Percentiles rank a stretch among this genome's conserved stretches.
Conservation (phyloP, 371 early-diverging fungal genomes). For the Mortierella sp. region DNA sequence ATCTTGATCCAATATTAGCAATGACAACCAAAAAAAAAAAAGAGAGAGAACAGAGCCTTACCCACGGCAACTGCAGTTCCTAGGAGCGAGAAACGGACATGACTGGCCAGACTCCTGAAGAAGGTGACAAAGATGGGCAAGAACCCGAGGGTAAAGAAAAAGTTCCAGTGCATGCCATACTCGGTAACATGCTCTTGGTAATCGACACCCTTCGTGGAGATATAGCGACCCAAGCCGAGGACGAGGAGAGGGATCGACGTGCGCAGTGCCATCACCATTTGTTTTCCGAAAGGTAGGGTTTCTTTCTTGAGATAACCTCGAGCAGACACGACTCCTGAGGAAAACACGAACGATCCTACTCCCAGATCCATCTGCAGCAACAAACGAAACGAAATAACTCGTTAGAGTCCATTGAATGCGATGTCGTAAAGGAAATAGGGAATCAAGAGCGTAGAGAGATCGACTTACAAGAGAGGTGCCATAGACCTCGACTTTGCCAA, state of each 20-base stretch:
- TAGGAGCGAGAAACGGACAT: slow-evolving; percentile 60
- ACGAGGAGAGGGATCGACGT: slow-evolving; percentile 71
- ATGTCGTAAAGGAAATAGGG: no score
- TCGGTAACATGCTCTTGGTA: slow-evolving; percentile 96
- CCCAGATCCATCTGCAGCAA: slow-evolving; percentile 87
- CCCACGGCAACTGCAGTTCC: slow-evolving; percentile 62
- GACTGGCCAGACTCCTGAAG: slow-evolving; percentile 55
- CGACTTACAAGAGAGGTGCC: slow-evolving; percentile 89
- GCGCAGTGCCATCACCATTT: slow-evolving; percentile 36
- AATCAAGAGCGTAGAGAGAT: no score
- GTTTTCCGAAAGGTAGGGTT: slow-evolving; percentile 16
- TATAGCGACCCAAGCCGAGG: slow-evolving; percentile 77
- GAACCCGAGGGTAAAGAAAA: slow-evolving; percentile 93
- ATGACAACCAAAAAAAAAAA: slow-evolving; percentile 1
- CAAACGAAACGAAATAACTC: not conserved
- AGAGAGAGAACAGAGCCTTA: slow-evolving; percentile 26
- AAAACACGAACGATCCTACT: slow-evolving; percentile 87
- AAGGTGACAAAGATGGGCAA: slow-evolving; percentile 82
- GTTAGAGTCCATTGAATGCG: not conserved
- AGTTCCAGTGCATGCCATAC: slow-evolving; percentile 99
- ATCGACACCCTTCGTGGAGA: slow-evolving; percentile 83
- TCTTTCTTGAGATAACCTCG: slow-evolving; percentile 62
- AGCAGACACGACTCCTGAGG: slow-evolving; percentile 80
- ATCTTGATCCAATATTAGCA: not conserved
- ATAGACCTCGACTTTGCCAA: slow-evolving; percentile 93